Conservation (phyloP, 1,139 yeast genomes). For the Ogataea hybrid region DNA sequence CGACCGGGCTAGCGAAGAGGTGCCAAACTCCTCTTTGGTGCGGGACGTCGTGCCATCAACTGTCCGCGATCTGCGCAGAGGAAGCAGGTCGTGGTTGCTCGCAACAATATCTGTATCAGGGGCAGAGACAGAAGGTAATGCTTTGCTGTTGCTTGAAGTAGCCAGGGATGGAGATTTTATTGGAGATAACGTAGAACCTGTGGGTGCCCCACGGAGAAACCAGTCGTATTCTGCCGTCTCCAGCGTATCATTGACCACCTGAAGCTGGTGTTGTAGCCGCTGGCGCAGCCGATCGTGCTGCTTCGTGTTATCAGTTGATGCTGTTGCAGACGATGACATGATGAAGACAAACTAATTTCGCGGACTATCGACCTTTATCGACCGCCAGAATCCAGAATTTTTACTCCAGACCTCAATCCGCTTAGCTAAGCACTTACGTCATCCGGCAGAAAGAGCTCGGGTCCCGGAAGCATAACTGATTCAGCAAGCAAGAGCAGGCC, state of each 20-base stretch:
- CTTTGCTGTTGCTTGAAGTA: slow-evolving; percentile 21
- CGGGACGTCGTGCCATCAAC: slow-evolving; percentile 24
- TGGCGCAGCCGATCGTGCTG: slow-evolving; percentile 20
- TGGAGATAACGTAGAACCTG: slow-evolving; percentile 11
- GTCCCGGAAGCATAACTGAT: too few species aligned
- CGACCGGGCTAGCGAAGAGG: slow-evolving; percentile 19
- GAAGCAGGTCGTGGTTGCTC: slow-evolving; percentile 11
- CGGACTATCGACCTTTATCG: slow-evolving; percentile 4
- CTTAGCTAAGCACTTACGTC: too few species aligned
- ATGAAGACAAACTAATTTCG: background rate
- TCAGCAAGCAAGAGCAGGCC: background rate
- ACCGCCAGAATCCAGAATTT: background rate
- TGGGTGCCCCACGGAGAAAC: slow-evolving; percentile 15
- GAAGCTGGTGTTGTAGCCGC: slow-evolving; percentile 17
- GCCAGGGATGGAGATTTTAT: slow-evolving; percentile 21
- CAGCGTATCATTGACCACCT: slow-evolving; percentile 7
- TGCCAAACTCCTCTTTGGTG: slow-evolving; percentile 8
- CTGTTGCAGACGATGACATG: slow-evolving; percentile 12
- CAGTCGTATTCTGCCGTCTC: slow-evolving; percentile 20
- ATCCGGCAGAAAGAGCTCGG: background rate
- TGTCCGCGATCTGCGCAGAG: slow-evolving; percentile 24
- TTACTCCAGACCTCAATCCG: too few species aligned
- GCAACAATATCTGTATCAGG: slow-evolving; percentile 14
- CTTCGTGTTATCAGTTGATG: slow-evolving; percentile 11
- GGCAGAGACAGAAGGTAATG: slow-evolving; percentile 26